Base-by-base conservation (phyloP, 139 green algal species). In the Edaphochlamys debaryana region DNA sequence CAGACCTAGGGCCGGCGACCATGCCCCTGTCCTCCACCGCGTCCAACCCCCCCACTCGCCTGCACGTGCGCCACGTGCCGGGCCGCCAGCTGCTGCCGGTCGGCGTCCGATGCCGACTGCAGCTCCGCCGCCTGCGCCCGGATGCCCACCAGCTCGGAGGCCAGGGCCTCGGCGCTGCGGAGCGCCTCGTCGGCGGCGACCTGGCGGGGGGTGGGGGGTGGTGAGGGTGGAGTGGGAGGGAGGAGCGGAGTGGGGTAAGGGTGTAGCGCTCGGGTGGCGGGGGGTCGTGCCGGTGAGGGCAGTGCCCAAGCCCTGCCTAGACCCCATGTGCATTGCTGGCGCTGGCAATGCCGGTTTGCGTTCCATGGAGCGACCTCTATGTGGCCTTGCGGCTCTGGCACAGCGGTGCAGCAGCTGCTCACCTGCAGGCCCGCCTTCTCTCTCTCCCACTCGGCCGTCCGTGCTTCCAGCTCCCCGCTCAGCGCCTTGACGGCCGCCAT, bases 51-150 rank as follows among this genome's bases (percentile, higher is more conserved):
- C 20, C 11, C 36, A 75, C 64, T 1, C 40, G 80, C 84, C 58
- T 82, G 63, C 4, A 89, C 60, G 56, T 86, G 64, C 0, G 85
- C 66, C 27, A 81, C 58, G 37, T 89, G 79, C 23, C 56, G 52
- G 3, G 77, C 54, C 9, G 72, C 22, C 29, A 86, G 50, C 37
- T 62, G n/a, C 66, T 86, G 79, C 0, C 79, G 52, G 41, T 89
- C 85, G 20, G 37, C 32, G 5, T 86, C 85, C 25, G 63, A 52
- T 2, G 71, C 70, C 0, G 22, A 11, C 30, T 83, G 70, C 19
- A 82, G 62, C 48, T 82, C 70, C 40, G 34, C n/a, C 41, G 50
- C 60, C 70, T 60, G 60, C 64, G n/a, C 2, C 17, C 63, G 63
- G 9, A 77, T 34, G 15, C 22, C 48, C 5, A 52, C 30, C 76